These are phyloP conservation scores for Colletotrichum phormii DNA, from an alignment of 2,329 filamentous ascomycete species.

Conservation along the genomic window DNA sequence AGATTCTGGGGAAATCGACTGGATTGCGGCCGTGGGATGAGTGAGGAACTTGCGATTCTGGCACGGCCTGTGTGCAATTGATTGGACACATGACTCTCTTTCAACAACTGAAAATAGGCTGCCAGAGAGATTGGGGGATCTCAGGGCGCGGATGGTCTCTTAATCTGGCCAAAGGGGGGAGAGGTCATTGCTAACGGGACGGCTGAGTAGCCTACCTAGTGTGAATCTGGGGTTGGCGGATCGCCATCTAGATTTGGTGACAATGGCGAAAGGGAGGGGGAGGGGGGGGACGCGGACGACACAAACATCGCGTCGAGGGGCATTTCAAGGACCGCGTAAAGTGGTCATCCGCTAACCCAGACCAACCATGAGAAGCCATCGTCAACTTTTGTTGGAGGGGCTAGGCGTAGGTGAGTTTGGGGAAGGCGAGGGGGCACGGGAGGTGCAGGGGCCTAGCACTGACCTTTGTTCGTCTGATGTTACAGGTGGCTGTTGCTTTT, in stretches of 20 bases:
- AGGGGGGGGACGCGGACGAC: neutral
- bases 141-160: neutral
- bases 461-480: conserved; percentile 34
- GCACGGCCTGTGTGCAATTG: conserved; percentile 1
- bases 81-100: conserved; percentile 16
- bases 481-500: conserved; percentile 19
- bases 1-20: conserved; percentile 4
- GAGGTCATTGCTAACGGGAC: neutral
- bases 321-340: conserved; percentile 22
- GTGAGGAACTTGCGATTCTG: neutral
- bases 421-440: neutral
- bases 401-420: neutral
- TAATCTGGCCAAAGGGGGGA: neutral
- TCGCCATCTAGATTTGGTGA: neutral
- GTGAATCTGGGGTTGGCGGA: neutral
- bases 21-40: neutral
- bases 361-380: neutral
- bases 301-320: conserved; percentile 21
- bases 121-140: conserved; percentile 1
- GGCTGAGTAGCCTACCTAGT: neutral
- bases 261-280: neutral
- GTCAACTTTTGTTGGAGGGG: neutral
- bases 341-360: neutral
- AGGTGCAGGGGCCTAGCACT: conserved; percentile 16
- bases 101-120: neutral